A percentile compares a stretch with the other conserved stretches of the same genome.
Conservation (phyloP, 495 filamentous ascomycete genomes). For the Penicillium pancosmium region DNA sequence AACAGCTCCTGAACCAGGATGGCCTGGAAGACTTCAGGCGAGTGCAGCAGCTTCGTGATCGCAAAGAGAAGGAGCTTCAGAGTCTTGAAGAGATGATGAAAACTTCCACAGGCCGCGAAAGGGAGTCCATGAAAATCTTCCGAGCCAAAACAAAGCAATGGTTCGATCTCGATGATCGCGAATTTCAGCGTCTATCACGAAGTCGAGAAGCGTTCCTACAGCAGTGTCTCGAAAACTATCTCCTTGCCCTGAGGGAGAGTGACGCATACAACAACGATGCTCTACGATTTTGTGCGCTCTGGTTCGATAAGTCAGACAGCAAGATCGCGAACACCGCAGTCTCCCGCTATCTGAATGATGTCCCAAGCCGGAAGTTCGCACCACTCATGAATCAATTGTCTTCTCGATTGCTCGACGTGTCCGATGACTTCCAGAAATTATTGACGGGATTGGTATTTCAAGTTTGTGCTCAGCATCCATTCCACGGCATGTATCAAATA, state of each 20-base stretch:
- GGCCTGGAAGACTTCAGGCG: slow-evolving; percentile 83
- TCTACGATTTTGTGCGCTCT: slow-evolving; percentile 92
- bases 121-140: slow-evolving; percentile 47
- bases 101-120: slow-evolving; percentile 51
- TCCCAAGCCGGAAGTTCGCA: slow-evolving; percentile 90
- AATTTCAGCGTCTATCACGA: slow-evolving; percentile 74
- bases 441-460: slow-evolving; percentile 71
- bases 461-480: slow-evolving; percentile 90
- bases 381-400: slow-evolving; percentile 94
- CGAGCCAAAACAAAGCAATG: slow-evolving; percentile 75
- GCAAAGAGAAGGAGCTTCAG: slow-evolving; percentile 75
- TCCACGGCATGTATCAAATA: slow-evolving; percentile 95
- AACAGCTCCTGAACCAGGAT: slow-evolving; percentile 83
- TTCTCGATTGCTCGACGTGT: slow-evolving; percentile 76
- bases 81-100: slow-evolving; percentile 64
- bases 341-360: slow-evolving; percentile 63
- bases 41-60: slow-evolving; percentile 74
- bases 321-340: slow-evolving; percentile 77
- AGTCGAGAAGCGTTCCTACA: slow-evolving; percentile 79
- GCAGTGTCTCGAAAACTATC: slow-evolving; percentile 92
- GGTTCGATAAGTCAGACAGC: slow-evolving; percentile 80
- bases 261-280: slow-evolving; percentile 88
- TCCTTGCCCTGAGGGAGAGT: slow-evolving; percentile 78
- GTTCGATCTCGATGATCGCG: slow-evolving; percentile 85
- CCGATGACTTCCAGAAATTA: slow-evolving; percentile 70